Conservation (phyloP, 2,329 filamentous ascomycete species). For the Dendrostoma leiphaemia region DNA sequence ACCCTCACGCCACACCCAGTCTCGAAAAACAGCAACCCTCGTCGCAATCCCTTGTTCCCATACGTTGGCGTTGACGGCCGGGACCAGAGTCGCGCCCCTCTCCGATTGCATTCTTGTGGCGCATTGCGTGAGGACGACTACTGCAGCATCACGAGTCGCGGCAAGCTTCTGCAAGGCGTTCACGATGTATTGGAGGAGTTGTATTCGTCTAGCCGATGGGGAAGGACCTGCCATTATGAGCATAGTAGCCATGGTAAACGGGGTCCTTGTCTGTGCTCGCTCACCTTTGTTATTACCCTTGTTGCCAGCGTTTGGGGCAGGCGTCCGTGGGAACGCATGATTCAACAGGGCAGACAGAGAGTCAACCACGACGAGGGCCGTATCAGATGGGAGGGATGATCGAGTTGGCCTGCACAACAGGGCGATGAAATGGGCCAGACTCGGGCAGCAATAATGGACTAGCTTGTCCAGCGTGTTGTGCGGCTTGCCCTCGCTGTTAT, state of each 20-base stretch:
- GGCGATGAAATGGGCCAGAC: constrained; percentile 71
- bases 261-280: too few relatives aligned
- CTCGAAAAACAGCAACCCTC: constrained; percentile 74
- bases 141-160: constrained; percentile 66
- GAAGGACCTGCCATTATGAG: constrained; percentile 14
- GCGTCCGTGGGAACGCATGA: constrained; percentile 67
- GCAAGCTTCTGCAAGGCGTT: constrained; percentile 74
- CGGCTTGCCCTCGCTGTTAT: constrained; percentile 6
- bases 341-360: constrained; percentile 75
- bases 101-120: constrained; percentile 75
- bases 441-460: constrained; percentile 51
- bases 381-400: constrained; percentile 59
- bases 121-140: constrained; percentile 76
- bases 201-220: constrained; percentile 41
- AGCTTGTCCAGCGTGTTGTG: constrained; percentile 34
- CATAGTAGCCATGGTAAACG: background rate
- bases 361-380: constrained; percentile 73
- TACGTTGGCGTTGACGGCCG: constrained; percentile 69
- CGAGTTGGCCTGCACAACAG: constrained; percentile 67
- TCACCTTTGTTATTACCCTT: constrained; percentile 42
- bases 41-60: constrained; percentile 80
- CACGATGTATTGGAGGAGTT: constrained; percentile 61
- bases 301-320: constrained; percentile 34
- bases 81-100: constrained; percentile 66
- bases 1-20: constrained; percentile 60